Evolutionary conservation across 2,329 filamentous ascomycete species (phyloP).

Genomic region (Fusarium napiforme): DNA sequence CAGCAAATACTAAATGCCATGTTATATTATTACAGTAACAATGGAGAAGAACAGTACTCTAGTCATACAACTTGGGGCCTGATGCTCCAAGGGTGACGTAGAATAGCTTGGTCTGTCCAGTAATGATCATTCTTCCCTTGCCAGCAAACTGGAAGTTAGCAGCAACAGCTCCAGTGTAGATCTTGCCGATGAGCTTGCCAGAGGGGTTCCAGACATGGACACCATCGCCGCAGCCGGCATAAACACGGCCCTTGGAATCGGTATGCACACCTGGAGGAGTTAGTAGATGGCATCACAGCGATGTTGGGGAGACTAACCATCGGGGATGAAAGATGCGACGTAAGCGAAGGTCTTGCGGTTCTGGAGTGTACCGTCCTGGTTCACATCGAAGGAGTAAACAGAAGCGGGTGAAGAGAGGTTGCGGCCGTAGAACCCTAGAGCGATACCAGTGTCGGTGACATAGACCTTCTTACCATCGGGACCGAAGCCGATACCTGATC

Average conservation of each 20-base stretch:
- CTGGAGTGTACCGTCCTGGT: conserved; percentile 56
- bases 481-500: conserved; percentile 62
- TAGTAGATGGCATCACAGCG: neutral
- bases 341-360: conserved; percentile 68
- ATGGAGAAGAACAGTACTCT: neutral
- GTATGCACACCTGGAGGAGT: conserved; percentile 60
- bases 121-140: conserved; percentile 49
- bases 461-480: conserved; percentile 64
- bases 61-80: conserved; percentile 11
- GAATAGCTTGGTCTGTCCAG: conserved; percentile 49
- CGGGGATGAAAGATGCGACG: conserved; percentile 63
- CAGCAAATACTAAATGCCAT: too few relatives aligned
- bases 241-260: conserved; percentile 67
- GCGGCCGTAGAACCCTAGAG: conserved; percentile 54
- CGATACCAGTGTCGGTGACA: conserved; percentile 65
- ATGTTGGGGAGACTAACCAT: conserved; percentile 55
- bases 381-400: conserved; percentile 60
- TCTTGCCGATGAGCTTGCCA: conserved; percentile 64
- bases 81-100: conserved; percentile 40
- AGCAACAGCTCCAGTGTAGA: conserved; percentile 58
- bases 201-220: conserved; percentile 60
- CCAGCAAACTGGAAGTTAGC: conserved; percentile 60
- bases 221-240: conserved; percentile 60
- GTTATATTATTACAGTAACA: too few relatives aligned
- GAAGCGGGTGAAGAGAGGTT: conserved; percentile 56